These are phyloP conservation scores for Penicillium olsonii DNA, from an alignment of 2,329 filamentous ascomycete genomes.

Conservation along the genomic window DNA sequence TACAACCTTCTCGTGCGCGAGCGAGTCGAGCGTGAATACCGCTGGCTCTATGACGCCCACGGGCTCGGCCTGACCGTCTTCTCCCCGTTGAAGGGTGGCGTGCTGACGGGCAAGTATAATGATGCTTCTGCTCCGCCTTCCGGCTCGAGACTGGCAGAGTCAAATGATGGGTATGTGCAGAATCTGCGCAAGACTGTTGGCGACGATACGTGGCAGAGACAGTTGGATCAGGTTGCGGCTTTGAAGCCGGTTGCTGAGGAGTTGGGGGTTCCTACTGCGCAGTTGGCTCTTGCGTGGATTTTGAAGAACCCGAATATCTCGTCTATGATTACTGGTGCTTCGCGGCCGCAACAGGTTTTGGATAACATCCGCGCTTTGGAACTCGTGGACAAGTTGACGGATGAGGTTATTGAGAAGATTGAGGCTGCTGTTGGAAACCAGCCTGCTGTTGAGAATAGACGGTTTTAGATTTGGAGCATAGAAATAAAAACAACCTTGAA, in stretches of 20 bases:
- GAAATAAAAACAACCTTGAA: not conserved
- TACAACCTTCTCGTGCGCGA: conserved; percentile 66
- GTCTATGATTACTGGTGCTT: conserved; percentile 56
- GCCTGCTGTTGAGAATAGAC: conserved; percentile 18
- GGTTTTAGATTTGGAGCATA: conserved; percentile 14
- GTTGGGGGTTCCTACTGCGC: conserved; percentile 60
- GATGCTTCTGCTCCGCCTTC: conserved; percentile 52
- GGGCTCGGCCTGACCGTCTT: conserved; percentile 65
- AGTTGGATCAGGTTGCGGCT: conserved; percentile 26
- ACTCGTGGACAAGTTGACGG: conserved; percentile 46
- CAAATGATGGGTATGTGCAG: conserved; percentile 58
- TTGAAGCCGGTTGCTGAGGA: conserved; percentile 65
- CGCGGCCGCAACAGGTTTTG: conserved; percentile 42
- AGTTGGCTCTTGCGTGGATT: conserved; percentile 58
- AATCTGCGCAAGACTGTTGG: conserved; percentile 44
- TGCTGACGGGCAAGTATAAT: conserved; percentile 69
- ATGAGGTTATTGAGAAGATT: conserved; percentile 51
- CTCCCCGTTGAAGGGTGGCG: conserved; percentile 61
- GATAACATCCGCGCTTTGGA: conserved; percentile 47
- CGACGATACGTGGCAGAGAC: conserved; percentile 39
- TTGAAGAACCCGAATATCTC: conserved; percentile 59
- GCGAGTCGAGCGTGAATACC: conserved; percentile 65
- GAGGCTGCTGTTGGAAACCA: conserved; percentile 32
- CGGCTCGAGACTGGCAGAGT: conserved; percentile 58
- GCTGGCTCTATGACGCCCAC: conserved; percentile 60